Conservation (phyloP, 108 stramenopile genomes). For the Fragilaria crotonensis region DNA sequence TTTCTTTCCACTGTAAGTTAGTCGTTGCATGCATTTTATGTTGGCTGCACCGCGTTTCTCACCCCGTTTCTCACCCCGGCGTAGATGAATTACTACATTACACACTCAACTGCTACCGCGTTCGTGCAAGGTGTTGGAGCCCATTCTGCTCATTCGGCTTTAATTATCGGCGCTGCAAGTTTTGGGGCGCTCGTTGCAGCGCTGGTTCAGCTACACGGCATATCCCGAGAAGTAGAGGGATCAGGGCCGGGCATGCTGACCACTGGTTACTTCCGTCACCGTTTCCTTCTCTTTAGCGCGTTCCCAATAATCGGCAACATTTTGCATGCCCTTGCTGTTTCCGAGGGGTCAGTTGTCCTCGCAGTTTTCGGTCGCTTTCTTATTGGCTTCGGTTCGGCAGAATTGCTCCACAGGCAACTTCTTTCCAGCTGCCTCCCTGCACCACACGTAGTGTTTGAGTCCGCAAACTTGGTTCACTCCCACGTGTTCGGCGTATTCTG, state of each 20-base stretch:
- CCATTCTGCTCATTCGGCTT: constrained; percentile 36
- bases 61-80: constrained; percentile 15
- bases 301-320: constrained; percentile 48
- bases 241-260: neutral
- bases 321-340: constrained; percentile 35
- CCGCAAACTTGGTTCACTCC: constrained; percentile 46
- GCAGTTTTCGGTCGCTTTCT: constrained; percentile 57
- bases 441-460: constrained; percentile 45
- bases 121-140: constrained; percentile 34
- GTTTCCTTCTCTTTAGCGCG: neutral
- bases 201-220: constrained; percentile 25
- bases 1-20: constrained; percentile 8
- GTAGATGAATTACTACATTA: constrained; percentile 67
- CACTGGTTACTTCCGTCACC: neutral
- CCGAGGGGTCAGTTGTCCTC: constrained; percentile 35
- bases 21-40: too few species aligned
- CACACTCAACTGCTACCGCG: constrained; percentile 52
- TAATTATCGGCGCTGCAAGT: constrained; percentile 55
- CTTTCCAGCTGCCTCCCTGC: constrained; percentile 38
- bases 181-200: constrained; percentile 58
- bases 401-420: constrained; percentile 62
- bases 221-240: neutral
- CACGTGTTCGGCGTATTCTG: constrained; percentile 47
- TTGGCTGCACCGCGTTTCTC: constrained; percentile 22
- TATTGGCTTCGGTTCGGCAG: constrained; percentile 55